Percentiles rank a stretch among this genome's conserved stretches.
Evolutionary conservation across 2,329 filamentous ascomycete genomes (phyloP).

Genomic region (Lasiodiplodia theobromae): DNA sequence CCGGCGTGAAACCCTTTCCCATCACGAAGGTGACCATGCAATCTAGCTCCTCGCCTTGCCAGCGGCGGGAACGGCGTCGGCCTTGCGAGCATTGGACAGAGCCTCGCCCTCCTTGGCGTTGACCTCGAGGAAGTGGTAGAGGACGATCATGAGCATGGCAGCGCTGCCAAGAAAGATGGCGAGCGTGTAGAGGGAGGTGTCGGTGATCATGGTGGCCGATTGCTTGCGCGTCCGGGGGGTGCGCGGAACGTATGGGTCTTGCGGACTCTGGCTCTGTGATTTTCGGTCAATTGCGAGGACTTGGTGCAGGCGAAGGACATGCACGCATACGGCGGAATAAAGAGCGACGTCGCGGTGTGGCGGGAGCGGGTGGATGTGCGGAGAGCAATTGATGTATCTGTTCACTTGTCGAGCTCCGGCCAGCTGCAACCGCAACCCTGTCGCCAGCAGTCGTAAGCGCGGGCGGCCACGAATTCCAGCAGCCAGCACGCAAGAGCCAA

Average conservation of each 20-base stretch:
- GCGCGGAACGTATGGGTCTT: background rate
- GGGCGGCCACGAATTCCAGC: constrained; percentile 20
- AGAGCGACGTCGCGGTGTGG: background rate
- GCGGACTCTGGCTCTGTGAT: background rate
- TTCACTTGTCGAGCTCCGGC: constrained; percentile 28
- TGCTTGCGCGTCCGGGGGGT: constrained; percentile 15
- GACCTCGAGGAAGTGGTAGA: constrained; percentile 96
- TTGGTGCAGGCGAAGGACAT: background rate
- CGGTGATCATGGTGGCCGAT: constrained; percentile 81
- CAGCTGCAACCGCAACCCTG: constrained; percentile 6
- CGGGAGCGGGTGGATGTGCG: constrained; percentile 3
- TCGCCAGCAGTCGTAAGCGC: constrained; percentile 11
- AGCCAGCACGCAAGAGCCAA: background rate
- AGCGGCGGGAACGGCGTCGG: constrained; percentile 39
- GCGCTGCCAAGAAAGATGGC: constrained; percentile 91
- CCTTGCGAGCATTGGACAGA: constrained; percentile 41
- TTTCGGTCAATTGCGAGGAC: background rate
- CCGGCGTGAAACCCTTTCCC: background rate
- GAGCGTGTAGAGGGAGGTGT: constrained; percentile 87
- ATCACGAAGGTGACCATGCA: background rate
- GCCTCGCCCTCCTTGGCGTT: constrained; percentile 70
- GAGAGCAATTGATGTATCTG: constrained; percentile 26
- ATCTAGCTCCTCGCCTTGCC: constrained; percentile 40
- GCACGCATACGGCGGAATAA: background rate
- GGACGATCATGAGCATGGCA: constrained; percentile 89